Conservation (phyloP, 768 basidiomycete genomes). For the Clitopilus passeckerianus region DNA sequence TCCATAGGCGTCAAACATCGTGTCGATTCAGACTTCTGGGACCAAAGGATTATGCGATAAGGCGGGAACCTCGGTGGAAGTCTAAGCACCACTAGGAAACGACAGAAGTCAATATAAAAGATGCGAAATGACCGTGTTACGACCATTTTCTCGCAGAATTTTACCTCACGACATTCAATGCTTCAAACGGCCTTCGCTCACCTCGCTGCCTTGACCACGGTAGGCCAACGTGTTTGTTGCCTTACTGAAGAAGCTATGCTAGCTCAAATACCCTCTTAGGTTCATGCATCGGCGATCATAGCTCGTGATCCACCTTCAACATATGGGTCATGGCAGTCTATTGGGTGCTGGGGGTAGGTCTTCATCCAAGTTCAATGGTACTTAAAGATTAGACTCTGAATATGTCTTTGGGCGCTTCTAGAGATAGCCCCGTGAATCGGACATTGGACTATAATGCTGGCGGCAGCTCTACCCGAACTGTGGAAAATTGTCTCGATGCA, state of each 20-base stretch:
- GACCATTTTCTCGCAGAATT: too few relatives aligned
- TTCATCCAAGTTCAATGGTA: background rate
- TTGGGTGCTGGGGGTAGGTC: background rate
- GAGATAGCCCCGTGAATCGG: slow-evolving; percentile 7
- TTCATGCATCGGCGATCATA: background rate
- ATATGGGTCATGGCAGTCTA: background rate
- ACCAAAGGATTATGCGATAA: background rate
- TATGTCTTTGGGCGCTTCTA: background rate
- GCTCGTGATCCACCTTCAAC: background rate
- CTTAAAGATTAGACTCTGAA: background rate
- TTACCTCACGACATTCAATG: too few relatives aligned
- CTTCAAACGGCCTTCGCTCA: too few relatives aligned
- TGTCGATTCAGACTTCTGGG: background rate
- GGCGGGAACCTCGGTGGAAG: background rate
- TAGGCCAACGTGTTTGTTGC: too few relatives aligned
- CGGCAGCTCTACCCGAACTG: slow-evolving; percentile 8
- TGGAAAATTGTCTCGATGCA: slow-evolving; percentile 13
- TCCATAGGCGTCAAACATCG: background rate
- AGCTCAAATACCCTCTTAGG: background rate
- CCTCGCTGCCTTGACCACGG: too few relatives aligned
- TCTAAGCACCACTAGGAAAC: background rate
- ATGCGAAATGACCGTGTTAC: too few relatives aligned
- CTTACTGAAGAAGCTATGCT: background rate
- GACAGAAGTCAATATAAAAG: too few relatives aligned
- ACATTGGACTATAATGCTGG: slow-evolving; percentile 8